Percentiles rank a stretch among this genome's conserved stretches.
These are phyloP conservation scores for Petrea volubilis DNA, from an alignment of 257 asterid genomes.

Conservation along the genomic window DNA sequence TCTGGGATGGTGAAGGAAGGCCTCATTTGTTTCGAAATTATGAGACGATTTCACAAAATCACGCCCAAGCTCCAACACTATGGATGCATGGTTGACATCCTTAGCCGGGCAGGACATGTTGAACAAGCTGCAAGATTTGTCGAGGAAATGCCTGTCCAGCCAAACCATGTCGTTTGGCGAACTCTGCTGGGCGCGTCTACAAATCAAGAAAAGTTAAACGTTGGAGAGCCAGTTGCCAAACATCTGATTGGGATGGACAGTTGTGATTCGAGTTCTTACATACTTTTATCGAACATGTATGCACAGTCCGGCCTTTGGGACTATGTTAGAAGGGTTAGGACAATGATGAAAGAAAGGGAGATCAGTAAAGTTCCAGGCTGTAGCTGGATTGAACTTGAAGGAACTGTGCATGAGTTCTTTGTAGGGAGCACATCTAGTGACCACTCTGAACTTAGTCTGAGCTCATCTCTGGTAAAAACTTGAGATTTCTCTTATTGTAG, in stretches of 20 bases:
- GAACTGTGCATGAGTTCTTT: slow-evolving; percentile 73
- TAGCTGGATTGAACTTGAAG: slow-evolving; percentile 85
- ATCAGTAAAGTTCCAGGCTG: slow-evolving; percentile 69
- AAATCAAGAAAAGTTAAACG: slow-evolving; percentile 46
- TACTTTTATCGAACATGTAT: slow-evolving; percentile 72
- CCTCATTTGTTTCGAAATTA: slow-evolving; percentile 63
- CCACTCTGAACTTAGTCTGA: not conserved
- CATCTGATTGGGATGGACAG: slow-evolving; percentile 47
- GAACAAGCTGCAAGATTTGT: slow-evolving; percentile 66
- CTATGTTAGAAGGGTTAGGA: slow-evolving; percentile 53
- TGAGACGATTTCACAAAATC: slow-evolving; percentile 64
- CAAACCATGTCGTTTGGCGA: slow-evolving; percentile 70
- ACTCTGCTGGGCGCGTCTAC: slow-evolving; percentile 70
- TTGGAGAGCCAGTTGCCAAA: slow-evolving; percentile 63
- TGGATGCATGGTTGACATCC: slow-evolving; percentile 85
- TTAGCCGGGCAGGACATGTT: slow-evolving; percentile 67
- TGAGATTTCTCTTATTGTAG: not conserved
- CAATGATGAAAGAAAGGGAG: slow-evolving; percentile 62
- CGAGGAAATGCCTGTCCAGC: slow-evolving; percentile 68
- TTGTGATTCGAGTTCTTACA: slow-evolving; percentile 58
- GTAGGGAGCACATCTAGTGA: slow-evolving; percentile 53
- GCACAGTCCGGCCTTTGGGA: slow-evolving; percentile 81
- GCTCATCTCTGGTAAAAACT: slow-evolving; percentile 9
- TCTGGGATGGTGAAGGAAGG: slow-evolving; percentile 90
- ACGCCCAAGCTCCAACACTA: slow-evolving; percentile 75